Evolutionary conservation across 768 basidiomycete genomes (phyloP).

Genomic region (Suillus paluster): DNA sequence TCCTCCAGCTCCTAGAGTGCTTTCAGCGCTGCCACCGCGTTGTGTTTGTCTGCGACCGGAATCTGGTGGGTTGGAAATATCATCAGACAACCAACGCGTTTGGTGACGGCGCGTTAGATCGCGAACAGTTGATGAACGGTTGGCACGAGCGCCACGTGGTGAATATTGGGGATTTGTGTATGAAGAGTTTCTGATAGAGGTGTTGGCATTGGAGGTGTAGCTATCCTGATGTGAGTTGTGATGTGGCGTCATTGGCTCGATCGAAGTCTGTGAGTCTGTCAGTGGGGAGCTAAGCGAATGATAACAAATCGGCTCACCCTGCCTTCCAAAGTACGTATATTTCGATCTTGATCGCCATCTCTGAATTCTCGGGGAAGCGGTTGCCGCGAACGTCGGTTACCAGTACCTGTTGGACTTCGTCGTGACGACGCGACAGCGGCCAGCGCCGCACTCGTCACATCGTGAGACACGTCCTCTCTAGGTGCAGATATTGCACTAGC

Average conservation of each 20-base stretch:
- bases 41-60: constrained; percentile 57
- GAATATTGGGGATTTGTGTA: constrained; percentile 33
- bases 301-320: constrained; percentile 38
- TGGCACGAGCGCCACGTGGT: constrained; percentile 33
- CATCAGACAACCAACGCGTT: constrained; percentile 58
- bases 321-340: constrained; percentile 40
- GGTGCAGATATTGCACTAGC: constrained; percentile 36
- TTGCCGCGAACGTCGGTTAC: constrained; percentile 47
- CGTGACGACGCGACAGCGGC: constrained; percentile 63
- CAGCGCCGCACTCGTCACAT: constrained; percentile 61
- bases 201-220: constrained; percentile 20
- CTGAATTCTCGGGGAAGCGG: constrained; percentile 57
- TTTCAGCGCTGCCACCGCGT: constrained; percentile 75
- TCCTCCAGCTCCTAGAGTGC: constrained; percentile 52
- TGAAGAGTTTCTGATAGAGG: constrained; percentile 29
- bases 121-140: constrained; percentile 51
- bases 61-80: constrained; percentile 37
- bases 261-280: constrained; percentile 28
- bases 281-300: constrained; percentile 7
- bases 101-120: constrained; percentile 54
- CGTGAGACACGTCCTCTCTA: constrained; percentile 28
- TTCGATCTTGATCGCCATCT: constrained; percentile 31
- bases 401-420: constrained; percentile 48
- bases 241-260: constrained; percentile 47
- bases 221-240: constrained; percentile 29